Evolutionary conservation across 75 land plant species (phyloP), one percentile per base, ranked within the genome.

Genomic region (Larix kaempferi): DNA sequence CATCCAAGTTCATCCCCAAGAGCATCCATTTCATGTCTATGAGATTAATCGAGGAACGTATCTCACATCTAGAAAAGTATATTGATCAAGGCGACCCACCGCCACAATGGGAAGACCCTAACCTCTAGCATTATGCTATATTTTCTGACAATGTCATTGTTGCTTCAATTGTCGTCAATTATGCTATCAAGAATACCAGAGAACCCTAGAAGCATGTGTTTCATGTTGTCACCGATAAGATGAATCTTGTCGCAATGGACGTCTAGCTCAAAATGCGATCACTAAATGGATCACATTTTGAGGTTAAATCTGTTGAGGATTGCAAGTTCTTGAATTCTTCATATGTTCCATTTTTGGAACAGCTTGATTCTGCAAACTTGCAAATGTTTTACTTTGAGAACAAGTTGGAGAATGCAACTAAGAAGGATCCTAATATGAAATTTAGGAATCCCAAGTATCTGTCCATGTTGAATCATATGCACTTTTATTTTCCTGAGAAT

Each of bases 181-280:
- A 1, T 37, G 39, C 39, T n/a, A n/a, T n/a, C n/a, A 81, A 78
- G 72, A 85, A 91, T 73, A 78, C 92, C 13, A 81, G 76, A 33
- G 88, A 88, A 11, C 92, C 92, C 22, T 79, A 64, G 78, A 88
- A 86, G 81, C 86, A 91, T 73, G 92, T 91, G 0, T 91, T 91
- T 71, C 92, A 91, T 78, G 83, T 91, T 2, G 92, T 88, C 58
- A 91, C 90, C 0, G 90, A 91, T 29, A 84, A 84, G 84, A 88
- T 88, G 88, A 91, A 91, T 77, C 81, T 88, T 8, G 91, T 84
- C 2, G 86, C 88, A 21, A 88, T 91, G 92, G 85, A 91, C 69
- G 41, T 35, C 21, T 83, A 85, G 92, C 84, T 91, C 73, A 84
- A 75, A 77, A 78, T 80, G 80, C 84, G 79, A 66, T 78, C 82